A percentile compares a stretch with the other conserved stretches of the same genome.
Conservation (phyloP, 1,284 basidiomycete genomes). For the Heterobasidion irregulare region DNA sequence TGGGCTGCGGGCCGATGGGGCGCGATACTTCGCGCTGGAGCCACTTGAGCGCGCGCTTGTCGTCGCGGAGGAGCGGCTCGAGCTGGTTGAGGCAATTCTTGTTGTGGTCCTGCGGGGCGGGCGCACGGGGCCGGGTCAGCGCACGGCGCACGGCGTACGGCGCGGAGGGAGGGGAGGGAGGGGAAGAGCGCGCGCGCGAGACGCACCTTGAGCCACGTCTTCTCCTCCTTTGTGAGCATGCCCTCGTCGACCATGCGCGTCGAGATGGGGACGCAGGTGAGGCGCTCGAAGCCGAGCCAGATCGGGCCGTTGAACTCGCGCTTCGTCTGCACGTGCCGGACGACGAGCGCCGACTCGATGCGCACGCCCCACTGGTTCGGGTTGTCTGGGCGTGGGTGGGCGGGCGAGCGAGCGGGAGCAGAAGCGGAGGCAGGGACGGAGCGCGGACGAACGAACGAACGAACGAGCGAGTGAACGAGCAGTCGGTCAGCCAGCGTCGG, state of each 20-base stretch:
- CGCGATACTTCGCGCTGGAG: conserved; percentile 68
- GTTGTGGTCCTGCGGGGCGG: conserved; percentile 65
- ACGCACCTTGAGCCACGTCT: conserved; percentile 79
- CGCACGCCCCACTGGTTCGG: conserved; percentile 84
- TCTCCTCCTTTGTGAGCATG: conserved; percentile 83
- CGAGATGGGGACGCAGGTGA: conserved; percentile 92
- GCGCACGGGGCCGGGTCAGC: not conserved
- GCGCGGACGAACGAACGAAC: too few relatives aligned
- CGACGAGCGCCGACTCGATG: conserved; percentile 78
- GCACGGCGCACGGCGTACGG: not conserved
- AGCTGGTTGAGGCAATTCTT: conserved; percentile 66
- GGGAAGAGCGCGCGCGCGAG: not conserved
- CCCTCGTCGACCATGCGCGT: conserved; percentile 81
- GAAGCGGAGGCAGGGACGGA: conserved; percentile 1
- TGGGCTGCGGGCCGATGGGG: conserved; percentile 53
- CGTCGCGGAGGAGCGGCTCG: conserved; percentile 66
- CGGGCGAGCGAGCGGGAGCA: conserved; percentile 2
- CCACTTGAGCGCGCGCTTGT: conserved; percentile 78
- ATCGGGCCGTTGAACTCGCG: conserved; percentile 64
- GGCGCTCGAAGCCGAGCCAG: conserved; percentile 83
- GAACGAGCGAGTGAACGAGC: not conserved
- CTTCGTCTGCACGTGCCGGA: conserved; percentile 64
- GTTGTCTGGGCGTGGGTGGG: conserved; percentile 44
- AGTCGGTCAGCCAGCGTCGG: not conserved
- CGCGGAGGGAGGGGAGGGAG: not conserved